Base-by-base conservation (phyloP, 352 stramenopile genomes). In the Pythium dissimile region DNA sequence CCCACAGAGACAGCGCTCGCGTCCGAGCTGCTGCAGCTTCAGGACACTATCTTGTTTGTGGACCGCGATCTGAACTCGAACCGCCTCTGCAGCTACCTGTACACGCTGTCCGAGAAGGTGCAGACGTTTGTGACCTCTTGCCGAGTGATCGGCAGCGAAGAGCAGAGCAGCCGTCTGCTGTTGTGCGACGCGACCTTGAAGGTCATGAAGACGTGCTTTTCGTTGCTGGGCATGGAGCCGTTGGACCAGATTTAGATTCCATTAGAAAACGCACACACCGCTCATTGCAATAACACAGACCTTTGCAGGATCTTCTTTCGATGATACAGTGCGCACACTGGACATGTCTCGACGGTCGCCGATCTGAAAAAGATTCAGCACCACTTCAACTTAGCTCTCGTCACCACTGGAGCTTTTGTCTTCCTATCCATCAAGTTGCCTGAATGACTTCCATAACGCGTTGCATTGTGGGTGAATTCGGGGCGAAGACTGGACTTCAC, bases 41-140 rank as follows among this genome's bases (percentile, higher is more conserved):
- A 94, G 46, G 97, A 99, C 70, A 89, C 97, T 31, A 89, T 99
- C 51, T 76, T 86, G 35, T 89, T 94, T 55, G 97, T 98, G 37
- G 80, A 98, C 63, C 83, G 94, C 44, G 94, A 99, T 68, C 77
- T 99, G 30, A 93, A 88, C 65, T 98, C 97, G 13, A 98, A 99
- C 80, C 89, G 97, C 21, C 82, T 99, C 55, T 99, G 97, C 75
- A 96, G 96, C 45, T 99, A 98, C 76, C 71, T 99, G 37, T 99
- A 99, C 84, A 96, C 93, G 44, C 63, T 99, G 21, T 85, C 95
- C 28, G 97, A 96, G 63, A 98, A 97, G 59, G 94, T 98, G 44
- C 97, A 97, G 52, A 95, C 97, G 30, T 99, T 99, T 77, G 95
- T 98, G 32, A 99, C 95, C n/a, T 80, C 98, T 49, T 99, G 97